Evolutionary conservation across 768 basidiomycete genomes (phyloP).

Genomic region (Lentinus brumalis): DNA sequence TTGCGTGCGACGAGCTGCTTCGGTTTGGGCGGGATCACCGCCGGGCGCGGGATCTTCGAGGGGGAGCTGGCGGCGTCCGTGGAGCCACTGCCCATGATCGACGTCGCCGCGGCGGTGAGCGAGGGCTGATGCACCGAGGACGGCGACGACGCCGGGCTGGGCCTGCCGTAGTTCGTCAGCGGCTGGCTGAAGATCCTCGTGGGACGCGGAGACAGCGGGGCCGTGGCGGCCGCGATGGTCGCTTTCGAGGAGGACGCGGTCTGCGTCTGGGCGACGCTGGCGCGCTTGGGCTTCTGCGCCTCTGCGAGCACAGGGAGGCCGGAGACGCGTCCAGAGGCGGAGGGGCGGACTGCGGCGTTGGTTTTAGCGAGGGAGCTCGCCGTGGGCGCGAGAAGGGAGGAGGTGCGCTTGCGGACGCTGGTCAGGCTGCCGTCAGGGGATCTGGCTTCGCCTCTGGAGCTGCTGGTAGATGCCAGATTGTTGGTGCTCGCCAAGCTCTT

Average conservation of each 20-base stretch:
- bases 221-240: conserved; percentile 34
- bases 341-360: conserved; percentile 15
- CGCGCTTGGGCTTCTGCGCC: conserved; percentile 18
- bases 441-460: neutral
- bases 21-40: conserved; percentile 28
- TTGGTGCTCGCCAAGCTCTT: conserved; percentile 23
- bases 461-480: conserved; percentile 4
- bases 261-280: conserved; percentile 14
- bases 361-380: conserved; percentile 75
- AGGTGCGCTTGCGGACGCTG: conserved; percentile 29
- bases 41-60: conserved; percentile 15
- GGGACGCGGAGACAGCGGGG: conserved; percentile 26
- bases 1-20: conserved; percentile 50
- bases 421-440: conserved; percentile 1
- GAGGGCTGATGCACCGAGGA: conserved; percentile 27
- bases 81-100: conserved; percentile 20
- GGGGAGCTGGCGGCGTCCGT: conserved; percentile 14
- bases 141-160: conserved; percentile 11
- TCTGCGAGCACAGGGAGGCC: conserved; percentile 16
- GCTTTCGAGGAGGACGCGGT: conserved; percentile 18
- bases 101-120: conserved; percentile 34
- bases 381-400: conserved; percentile 69
- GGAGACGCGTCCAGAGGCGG: conserved; percentile 12
- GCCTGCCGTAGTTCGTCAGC: conserved; percentile 29
- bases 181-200: conserved; percentile 58